These are phyloP conservation scores for Candida labiduridarum DNA, from an alignment of 1,139 yeast genomes.

Conservation along the genomic window DNA sequence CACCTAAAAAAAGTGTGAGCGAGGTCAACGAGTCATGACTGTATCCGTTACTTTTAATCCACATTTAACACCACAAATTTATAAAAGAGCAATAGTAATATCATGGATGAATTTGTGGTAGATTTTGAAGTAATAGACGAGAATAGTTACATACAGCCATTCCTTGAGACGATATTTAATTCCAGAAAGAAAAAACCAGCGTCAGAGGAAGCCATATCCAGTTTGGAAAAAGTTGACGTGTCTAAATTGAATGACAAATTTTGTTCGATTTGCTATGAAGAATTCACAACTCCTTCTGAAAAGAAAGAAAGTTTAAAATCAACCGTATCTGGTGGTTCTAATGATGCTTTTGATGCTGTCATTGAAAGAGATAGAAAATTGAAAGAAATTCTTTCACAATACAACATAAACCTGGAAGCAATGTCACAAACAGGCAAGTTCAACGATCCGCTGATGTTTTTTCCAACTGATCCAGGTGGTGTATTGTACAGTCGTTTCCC, in stretches of 20 bases:
- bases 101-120: neutral
- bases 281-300: neutral
- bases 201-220: constrained; percentile 44
- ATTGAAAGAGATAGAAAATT: neutral
- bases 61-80: too few species aligned
- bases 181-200: constrained; percentile 30
- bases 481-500: constrained; percentile 38
- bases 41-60: too few species aligned
- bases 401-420: constrained; percentile 11
- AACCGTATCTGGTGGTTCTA: neutral
- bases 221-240: constrained; percentile 30
- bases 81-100: neutral
- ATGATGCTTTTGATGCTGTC: neutral
- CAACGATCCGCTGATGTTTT: constrained; percentile 41
- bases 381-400: neutral
- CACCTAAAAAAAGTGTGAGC: too few species aligned
- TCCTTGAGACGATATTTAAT: neutral
- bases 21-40: too few species aligned
- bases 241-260: constrained; percentile 24
- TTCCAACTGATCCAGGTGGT: constrained; percentile 40
- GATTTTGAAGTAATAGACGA: neutral
- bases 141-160: neutral
- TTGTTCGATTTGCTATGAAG: constrained; percentile 51
- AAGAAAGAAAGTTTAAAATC: neutral
- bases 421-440: constrained; percentile 19